phyloP scores from a whole-genome alignment of 192 early-diverging fungal species.

The Polychytrium aggregatum region DNA sequence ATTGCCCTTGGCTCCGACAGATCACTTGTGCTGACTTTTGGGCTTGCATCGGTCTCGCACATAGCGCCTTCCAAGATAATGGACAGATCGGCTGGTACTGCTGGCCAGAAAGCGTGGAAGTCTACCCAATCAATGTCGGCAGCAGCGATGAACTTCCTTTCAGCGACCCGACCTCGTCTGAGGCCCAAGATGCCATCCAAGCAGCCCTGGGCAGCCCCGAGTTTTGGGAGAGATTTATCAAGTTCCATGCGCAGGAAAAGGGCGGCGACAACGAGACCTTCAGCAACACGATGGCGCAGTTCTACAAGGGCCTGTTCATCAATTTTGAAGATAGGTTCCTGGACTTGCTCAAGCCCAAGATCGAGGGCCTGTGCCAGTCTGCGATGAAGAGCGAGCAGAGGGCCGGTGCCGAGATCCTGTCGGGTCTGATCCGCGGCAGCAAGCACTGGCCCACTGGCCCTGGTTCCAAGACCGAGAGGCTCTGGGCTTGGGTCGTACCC shows the following conservation, averaged over 20 bases:
- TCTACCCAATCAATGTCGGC: too few relatives aligned
- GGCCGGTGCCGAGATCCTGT: conserved; percentile 66
- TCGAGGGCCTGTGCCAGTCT: too few relatives aligned
- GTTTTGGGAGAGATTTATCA: conserved; percentile 60
- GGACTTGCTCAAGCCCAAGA: too few relatives aligned
- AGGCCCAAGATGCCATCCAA: conserved; percentile 42
- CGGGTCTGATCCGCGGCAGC: conserved; percentile 71
- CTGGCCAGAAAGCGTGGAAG: conserved; percentile 60
- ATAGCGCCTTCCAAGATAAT: too few relatives aligned
- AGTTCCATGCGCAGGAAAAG: conserved; percentile 53
- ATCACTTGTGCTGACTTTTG: too few relatives aligned
- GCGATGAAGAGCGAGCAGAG: conserved; percentile 72
- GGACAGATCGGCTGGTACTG: conserved; percentile 78
- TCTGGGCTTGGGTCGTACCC: conserved; percentile 67
- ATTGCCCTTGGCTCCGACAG: too few relatives aligned
- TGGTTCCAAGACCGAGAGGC: conserved; percentile 17
- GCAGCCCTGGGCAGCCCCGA: conserved; percentile 33
- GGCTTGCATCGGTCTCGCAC: too few relatives aligned
- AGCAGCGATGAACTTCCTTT: too few relatives aligned
- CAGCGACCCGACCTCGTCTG: conserved; percentile 46
- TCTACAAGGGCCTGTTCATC: conserved; percentile 62
- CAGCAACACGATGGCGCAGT: conserved; percentile 39
- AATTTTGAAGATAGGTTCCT: conserved; percentile 54
- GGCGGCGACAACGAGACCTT: conserved; percentile 33
- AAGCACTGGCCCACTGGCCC: conserved; percentile 71